Evolutionary conservation across 106 monocot genomes (phyloP).

Genomic region (Posidonia australis): DNA sequence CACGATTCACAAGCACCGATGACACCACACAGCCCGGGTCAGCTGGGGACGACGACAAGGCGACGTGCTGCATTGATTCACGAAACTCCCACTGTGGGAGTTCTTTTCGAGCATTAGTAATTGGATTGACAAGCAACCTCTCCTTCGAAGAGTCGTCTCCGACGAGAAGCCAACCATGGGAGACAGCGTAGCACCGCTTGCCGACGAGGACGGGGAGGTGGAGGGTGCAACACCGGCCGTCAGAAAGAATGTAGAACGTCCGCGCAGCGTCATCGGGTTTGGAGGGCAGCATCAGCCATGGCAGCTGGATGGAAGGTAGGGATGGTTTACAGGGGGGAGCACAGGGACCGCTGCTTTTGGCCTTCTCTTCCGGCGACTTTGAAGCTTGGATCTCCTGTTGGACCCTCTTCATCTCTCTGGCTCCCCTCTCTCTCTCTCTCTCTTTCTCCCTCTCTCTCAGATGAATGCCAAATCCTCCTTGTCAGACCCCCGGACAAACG

Average conservation of each 20-base stretch:
- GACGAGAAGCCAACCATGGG: conserved; percentile 1
- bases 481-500: too few species aligned
- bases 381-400: too few species aligned
- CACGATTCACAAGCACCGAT: background rate
- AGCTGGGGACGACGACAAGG: background rate
- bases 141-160: background rate
- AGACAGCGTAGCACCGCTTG: background rate
- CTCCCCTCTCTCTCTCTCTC: too few species aligned
- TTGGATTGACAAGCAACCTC: background rate
- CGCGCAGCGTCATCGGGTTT: background rate
- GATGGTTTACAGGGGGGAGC: background rate
- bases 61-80: background rate
- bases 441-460: too few species aligned
- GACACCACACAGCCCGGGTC: conserved; percentile 2
- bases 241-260: background rate
- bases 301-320: background rate
- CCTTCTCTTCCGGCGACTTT: too few species aligned
- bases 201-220: background rate
- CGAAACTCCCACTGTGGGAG: background rate
- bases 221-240: background rate
- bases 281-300: conserved; percentile 6
- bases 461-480: too few species aligned
- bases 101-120: background rate
- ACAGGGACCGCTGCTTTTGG: too few species aligned
- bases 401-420: too few species aligned